Conservation (phyloP, 139 green algal species). For the Asterochloris sp. region DNA sequence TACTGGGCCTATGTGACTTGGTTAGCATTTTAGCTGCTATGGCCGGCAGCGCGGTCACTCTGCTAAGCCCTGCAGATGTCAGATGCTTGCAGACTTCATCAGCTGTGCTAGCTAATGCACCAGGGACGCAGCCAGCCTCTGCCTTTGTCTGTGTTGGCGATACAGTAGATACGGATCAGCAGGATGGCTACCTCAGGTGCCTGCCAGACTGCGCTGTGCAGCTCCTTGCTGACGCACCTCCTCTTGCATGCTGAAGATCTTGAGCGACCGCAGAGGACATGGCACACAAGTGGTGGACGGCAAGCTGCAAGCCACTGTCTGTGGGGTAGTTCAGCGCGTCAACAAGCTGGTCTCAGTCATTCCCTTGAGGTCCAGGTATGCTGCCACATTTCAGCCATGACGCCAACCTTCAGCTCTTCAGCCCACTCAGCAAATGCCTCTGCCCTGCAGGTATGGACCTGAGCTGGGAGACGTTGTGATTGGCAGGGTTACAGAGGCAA, state of each 20-base stretch:
- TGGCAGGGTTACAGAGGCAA: conserved; percentile 69
- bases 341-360: conserved; percentile 82
- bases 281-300: conserved; percentile 67
- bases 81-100: too few species aligned
- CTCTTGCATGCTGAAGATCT: conserved; percentile 25
- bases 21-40: too few species aligned
- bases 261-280: conserved; percentile 54
- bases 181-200: conserved; percentile 34
- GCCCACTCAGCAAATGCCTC: neutral
- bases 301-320: conserved; percentile 65
- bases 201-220: neutral
- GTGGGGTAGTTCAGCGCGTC: conserved; percentile 68
- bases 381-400: neutral
- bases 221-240: neutral
- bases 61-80: too few species aligned
- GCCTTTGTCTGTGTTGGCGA: conserved; percentile 47
- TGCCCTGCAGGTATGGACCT: conserved; percentile 55
- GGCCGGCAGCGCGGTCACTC: too few species aligned
- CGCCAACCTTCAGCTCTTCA: neutral
- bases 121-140: neutral
- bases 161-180: conserved; percentile 35
- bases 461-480: conserved; percentile 83
- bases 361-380: conserved; percentile 55
- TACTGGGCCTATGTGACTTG: too few species aligned
- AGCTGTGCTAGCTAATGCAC: conserved; percentile 8